Percentiles rank a stretch among this genome's conserved stretches.
Conservation (phyloP, 192 early-diverging fungal genomes). For the Paraglomus occultum region DNA sequence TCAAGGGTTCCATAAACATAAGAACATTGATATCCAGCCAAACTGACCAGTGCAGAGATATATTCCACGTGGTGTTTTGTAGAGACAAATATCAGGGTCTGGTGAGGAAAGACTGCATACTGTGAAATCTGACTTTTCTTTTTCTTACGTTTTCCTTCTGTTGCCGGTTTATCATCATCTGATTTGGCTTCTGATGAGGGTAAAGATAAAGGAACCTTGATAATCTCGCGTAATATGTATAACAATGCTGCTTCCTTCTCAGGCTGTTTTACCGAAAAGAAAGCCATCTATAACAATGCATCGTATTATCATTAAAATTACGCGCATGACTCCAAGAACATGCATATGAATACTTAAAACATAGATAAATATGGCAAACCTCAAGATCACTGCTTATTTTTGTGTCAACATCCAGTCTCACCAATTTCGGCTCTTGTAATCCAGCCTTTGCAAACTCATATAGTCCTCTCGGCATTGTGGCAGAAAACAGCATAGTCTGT, state of each 20-base stretch:
- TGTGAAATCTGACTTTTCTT: conserved; percentile 22
- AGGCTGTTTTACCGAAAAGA: conserved; percentile 80
- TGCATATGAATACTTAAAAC: not conserved
- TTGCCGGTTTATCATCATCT: conserved; percentile 35
- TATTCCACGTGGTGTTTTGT: conserved; percentile 99
- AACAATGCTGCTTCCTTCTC: conserved; percentile 92
- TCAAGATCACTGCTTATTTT: conserved; percentile 96
- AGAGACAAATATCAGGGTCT: conserved; percentile 92
- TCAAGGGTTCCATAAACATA: conserved; percentile 96
- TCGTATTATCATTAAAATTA: too few species aligned
- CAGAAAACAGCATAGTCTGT: conserved; percentile 94
- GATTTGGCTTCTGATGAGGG: conserved; percentile 40
- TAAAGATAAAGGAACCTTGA: conserved; percentile 56
- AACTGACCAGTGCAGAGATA: conserved; percentile 66
- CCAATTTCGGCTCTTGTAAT: conserved; percentile 86
- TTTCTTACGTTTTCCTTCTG: conserved; percentile 42
- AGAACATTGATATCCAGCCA: conserved; percentile 73
- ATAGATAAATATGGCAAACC: conserved; percentile 32
- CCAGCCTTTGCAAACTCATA: conserved; percentile 99
- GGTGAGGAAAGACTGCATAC: conserved; percentile 44
- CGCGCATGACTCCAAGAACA: not conserved
- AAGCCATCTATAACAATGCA: conserved; percentile 62
- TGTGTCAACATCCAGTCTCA: conserved; percentile 92
- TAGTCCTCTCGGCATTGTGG: conserved; percentile 88
- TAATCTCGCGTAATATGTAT: conserved; percentile 75